Evolutionary conservation across 73 alveolate species (phyloP), one percentile per base, ranked within the genome.

Genomic region (Blepharisma stoltei): DNA sequence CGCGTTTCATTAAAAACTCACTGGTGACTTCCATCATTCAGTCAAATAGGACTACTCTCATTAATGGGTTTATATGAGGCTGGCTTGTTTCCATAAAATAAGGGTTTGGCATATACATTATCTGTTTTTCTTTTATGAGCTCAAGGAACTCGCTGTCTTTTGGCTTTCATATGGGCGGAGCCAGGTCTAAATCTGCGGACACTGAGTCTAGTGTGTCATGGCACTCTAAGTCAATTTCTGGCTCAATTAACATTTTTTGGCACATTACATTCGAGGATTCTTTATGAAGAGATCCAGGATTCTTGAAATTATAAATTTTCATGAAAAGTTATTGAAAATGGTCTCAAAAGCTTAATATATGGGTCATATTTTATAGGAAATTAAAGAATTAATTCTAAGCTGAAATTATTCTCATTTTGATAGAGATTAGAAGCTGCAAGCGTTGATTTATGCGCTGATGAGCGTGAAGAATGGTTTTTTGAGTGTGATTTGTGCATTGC

Each of bases 11-110:
- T 6, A 87, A 88, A 65, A 95, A 91, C 79, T 95, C 97, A 55
- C 80, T 85, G 32, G 95, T 88, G 43, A 95, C 99, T 78, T 95
- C 99, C 94, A 89, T 90, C 89, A 95, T 88, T 98, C 99, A 95
- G 77, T 95, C 99, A 21, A 93, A 54, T 70, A 95, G 83, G 20
- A 95, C 83, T 49, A 89, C 78, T 66, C 99, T 82, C 95, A 93
- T 95, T 45, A 67, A 81, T 55, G 87, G 79, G 38, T 86, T 78
- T 48, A 95, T 88, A 38, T 18, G 23, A 8, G 73, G 73, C 45
- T 60, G 73, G 14, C 73, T 14, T 1, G 73, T 20, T 60, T 60
- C 73, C 18, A 60, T 8, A 25, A 14, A 60, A 25, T 18, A 60
- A n/a, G 66, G 45, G 73, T 60, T 14, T 4, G 66, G 66, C 23